These are phyloP conservation scores for Colletotrichum nymphaeae DNA, from an alignment of 2,329 filamentous ascomycete genomes.

Conservation along the genomic window DNA sequence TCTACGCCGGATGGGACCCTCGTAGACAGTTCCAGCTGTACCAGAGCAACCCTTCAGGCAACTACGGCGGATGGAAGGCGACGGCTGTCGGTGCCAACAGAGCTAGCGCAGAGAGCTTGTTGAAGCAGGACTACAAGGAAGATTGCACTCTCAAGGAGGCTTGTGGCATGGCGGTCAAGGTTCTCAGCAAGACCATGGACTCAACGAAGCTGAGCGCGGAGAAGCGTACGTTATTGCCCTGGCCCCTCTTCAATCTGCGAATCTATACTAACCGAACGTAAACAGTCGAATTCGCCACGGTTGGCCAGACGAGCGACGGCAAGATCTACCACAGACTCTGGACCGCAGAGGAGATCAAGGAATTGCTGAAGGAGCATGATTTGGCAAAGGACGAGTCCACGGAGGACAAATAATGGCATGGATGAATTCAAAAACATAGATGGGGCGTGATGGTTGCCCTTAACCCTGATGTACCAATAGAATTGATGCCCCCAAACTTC, in stretches of 20 bases:
- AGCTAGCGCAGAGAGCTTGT: slow-evolving; percentile 92
- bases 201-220: slow-evolving; percentile 98
- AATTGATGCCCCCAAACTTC: slow-evolving; percentile 28
- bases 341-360: slow-evolving; percentile 96
- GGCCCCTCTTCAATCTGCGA: neutral
- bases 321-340: slow-evolving; percentile 99
- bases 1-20: slow-evolving; percentile 98
- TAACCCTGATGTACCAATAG: slow-evolving; percentile 36
- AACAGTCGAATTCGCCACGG: slow-evolving; percentile 96
- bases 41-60: slow-evolving; percentile 97
- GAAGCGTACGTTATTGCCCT: slow-evolving; percentile 80
- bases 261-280: slow-evolving; percentile 3
- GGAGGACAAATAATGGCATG: slow-evolving; percentile 68
- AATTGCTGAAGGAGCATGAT: slow-evolving; percentile 93
- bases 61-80: slow-evolving; percentile 99
- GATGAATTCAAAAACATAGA: slow-evolving; percentile 34
- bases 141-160: slow-evolving; percentile 96
- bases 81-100: slow-evolving; percentile 99
- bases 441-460: slow-evolving; percentile 30
- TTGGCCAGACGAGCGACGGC: slow-evolving; percentile 93
- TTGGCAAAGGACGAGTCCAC: slow-evolving; percentile 86
- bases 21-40: slow-evolving; percentile 98
- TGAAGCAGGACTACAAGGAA: slow-evolving; percentile 99
- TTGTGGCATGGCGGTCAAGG: slow-evolving; percentile 97
- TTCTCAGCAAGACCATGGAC: slow-evolving; percentile 99